Evolutionary conservation across 768 basidiomycete genomes (phyloP).

Genomic region (Suillus tomentosus): DNA sequence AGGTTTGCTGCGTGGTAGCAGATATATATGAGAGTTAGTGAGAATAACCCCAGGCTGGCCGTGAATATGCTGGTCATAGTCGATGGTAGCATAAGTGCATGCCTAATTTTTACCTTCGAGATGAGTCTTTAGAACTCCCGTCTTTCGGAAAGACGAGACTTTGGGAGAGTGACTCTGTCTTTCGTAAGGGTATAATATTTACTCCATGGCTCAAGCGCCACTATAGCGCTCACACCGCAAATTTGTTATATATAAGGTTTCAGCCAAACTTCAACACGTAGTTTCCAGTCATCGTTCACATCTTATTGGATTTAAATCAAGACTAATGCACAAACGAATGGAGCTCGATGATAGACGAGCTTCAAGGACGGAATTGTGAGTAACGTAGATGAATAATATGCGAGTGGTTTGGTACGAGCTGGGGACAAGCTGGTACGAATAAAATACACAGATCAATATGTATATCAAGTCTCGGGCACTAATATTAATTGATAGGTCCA

Average conservation of each 20-base stretch:
- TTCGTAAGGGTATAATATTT: not conserved
- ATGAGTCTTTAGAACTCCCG: not conserved
- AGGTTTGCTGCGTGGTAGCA: constrained; percentile 46
- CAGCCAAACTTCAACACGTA: not conserved
- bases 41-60: constrained; percentile 33
- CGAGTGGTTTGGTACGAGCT: not conserved
- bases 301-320: not conserved
- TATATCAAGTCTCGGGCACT: not conserved
- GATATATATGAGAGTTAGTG: constrained; percentile 37
- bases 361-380: not conserved
- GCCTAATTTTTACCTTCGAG: not conserved
- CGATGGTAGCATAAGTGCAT: not conserved
- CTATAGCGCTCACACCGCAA: too few species aligned
- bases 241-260: not conserved
- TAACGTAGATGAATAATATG: not conserved
- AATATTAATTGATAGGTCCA: not conserved
- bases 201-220: not conserved
- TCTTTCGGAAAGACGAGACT: not conserved
- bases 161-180: not conserved
- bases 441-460: not conserved
- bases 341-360: not conserved
- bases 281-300: not conserved
- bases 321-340: not conserved
- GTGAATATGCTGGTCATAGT: constrained; percentile 19
- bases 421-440: not conserved